A percentile compares a stretch with the other conserved stretches of the same genome.
These are phyloP conservation scores for Neurospora hispaniola DNA, from an alignment of 495 filamentous ascomycete species.

Conservation along the genomic window DNA sequence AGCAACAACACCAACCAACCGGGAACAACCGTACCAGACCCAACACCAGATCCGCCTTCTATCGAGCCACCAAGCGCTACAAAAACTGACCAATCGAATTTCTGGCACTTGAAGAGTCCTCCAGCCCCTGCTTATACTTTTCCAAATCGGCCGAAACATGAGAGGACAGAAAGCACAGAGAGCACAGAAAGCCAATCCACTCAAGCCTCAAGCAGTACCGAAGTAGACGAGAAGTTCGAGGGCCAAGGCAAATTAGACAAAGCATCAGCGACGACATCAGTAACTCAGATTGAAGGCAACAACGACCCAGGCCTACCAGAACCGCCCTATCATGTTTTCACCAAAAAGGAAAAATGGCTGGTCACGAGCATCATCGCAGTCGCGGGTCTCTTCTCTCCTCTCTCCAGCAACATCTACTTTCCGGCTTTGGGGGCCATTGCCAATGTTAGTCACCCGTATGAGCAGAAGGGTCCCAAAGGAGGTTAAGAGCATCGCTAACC, in stretches of 20 bases:
- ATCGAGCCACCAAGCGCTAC: neutral
- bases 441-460: neutral
- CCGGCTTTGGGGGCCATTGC: constrained; percentile 21
- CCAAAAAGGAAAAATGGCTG: constrained; percentile 21
- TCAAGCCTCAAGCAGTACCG: neutral
- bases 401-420: constrained; percentile 28
- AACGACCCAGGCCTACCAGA: neutral
- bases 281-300: neutral
- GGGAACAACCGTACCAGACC: neutral
- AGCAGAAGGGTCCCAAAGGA: no score
- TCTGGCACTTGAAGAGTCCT: neutral
- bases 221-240: neutral
- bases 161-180: neutral
- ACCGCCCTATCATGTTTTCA: constrained; percentile 21
- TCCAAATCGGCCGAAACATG: neutral
- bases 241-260: neutral
- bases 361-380: constrained; percentile 28
- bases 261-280: neutral
- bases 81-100: neutral
- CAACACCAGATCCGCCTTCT: neutral
- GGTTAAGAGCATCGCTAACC: neutral
- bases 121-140: neutral
- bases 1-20: neutral
- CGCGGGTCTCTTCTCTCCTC: constrained; percentile 30
- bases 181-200: neutral